Evolutionary conservation across 164 flowering plant species (phyloP).

Genomic region (Vitis cinerea): DNA sequence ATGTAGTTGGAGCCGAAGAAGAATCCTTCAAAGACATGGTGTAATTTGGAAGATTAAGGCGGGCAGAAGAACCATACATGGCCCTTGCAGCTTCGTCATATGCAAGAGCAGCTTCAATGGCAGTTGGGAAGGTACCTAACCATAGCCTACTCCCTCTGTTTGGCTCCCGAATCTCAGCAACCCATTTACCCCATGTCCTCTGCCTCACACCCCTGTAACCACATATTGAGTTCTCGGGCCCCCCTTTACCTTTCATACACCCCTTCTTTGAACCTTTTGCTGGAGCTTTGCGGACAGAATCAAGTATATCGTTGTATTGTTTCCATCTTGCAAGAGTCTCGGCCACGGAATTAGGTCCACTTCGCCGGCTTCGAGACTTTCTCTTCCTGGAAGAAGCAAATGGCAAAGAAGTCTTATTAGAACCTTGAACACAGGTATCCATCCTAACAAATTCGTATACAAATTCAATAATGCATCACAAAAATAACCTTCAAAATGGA

Average conservation of each 20-base stretch:
- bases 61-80: constrained; percentile 57
- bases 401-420: background rate
- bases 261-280: constrained; percentile 89
- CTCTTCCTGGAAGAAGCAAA: constrained; percentile 18
- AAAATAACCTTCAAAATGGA: background rate
- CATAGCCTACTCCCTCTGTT: constrained; percentile 59
- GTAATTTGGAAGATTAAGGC: constrained; percentile 41
- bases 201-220: constrained; percentile 84
- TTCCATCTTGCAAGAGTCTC: constrained; percentile 69
- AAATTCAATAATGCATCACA: background rate
- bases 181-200: constrained; percentile 94
- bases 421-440: constrained; percentile 9
- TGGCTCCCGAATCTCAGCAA: constrained; percentile 74
- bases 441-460: background rate
- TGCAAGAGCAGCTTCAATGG: constrained; percentile 55
- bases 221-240: constrained; percentile 60
- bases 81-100: constrained; percentile 61
- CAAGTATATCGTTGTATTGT: constrained; percentile 39
- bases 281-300: constrained; percentile 36
- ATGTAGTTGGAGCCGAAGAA: background rate
- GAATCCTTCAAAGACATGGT: background rate
- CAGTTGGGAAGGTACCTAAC: constrained; percentile 59
- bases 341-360: constrained; percentile 29
- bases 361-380: background rate
- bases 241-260: constrained; percentile 90